Percentiles rank a stretch among this genome's conserved stretches.
phyloP scores from a whole-genome alignment of 176 grass and related monocot genomes.

The Phragmites australis region DNA sequence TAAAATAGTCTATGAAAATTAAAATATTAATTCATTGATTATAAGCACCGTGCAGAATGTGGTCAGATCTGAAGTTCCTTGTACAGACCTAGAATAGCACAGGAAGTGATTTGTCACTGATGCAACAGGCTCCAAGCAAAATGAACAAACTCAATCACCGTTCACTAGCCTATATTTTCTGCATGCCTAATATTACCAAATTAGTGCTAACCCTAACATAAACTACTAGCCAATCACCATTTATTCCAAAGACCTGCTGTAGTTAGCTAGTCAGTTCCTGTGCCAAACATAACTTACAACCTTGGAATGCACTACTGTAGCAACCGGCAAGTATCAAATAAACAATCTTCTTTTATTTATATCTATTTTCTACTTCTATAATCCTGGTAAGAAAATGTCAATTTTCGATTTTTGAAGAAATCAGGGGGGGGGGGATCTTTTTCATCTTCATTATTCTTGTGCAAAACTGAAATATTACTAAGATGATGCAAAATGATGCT shows the following conservation, averaged over 20 bases:
- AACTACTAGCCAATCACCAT: background rate
- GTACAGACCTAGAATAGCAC: background rate
- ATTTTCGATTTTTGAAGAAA: no score
- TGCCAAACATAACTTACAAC: background rate
- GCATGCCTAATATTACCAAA: background rate
- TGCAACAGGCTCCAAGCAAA: background rate
- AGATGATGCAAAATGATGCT: constrained; percentile 20
- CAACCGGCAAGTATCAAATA: background rate
- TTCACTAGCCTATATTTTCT: background rate
- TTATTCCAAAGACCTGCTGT: background rate
- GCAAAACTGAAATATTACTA: constrained; percentile 20
- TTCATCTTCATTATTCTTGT: background rate
- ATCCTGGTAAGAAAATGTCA: background rate
- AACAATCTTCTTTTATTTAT: constrained; percentile 24
- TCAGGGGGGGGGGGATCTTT: no score
- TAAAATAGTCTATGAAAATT: background rate
- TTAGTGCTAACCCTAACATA: background rate
- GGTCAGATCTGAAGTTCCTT: background rate
- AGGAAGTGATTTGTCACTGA: background rate
- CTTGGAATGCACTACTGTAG: background rate
- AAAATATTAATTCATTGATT: background rate
- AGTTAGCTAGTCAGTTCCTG: background rate
- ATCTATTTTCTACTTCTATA: background rate
- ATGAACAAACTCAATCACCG: background rate
- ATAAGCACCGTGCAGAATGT: background rate